Percentiles rank a stretch among this genome's conserved stretches.
Conservation (phyloP, 345 rosid species). For the Isatis tinctoria region DNA sequence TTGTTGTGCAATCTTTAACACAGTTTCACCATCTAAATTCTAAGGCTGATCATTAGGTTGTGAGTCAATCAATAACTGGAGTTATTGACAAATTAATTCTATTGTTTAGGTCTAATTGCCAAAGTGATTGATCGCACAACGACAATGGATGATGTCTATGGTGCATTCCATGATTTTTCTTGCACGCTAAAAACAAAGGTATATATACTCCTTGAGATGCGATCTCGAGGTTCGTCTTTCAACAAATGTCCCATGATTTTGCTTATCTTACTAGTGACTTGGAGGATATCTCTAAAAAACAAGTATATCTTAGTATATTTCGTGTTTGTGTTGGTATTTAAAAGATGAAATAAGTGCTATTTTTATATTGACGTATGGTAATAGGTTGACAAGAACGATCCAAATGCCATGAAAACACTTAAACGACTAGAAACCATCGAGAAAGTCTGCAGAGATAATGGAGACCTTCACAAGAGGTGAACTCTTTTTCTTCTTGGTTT, state of each 20-base stretch:
- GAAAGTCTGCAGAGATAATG: constrained; percentile 59
- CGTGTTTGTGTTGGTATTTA: background rate
- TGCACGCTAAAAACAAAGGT: constrained; percentile 67
- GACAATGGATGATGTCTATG: constrained; percentile 78
- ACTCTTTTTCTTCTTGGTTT: background rate
- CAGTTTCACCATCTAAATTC: background rate
- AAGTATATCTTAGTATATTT: background rate
- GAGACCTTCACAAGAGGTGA: constrained; percentile 53
- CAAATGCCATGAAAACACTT: constrained; percentile 55
- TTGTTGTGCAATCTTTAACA: background rate
- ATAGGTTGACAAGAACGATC: constrained; percentile 67
- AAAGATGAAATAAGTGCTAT: background rate
- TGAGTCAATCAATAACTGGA: background rate
- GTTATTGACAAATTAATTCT: background rate
- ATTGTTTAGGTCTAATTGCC: constrained; percentile 68
- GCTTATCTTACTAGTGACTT: background rate
- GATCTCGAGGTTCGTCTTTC: background rate
- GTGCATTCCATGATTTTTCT: constrained; percentile 67
- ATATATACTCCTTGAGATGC: background rate
- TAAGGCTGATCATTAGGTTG: background rate
- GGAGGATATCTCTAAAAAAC: too few relatives aligned
- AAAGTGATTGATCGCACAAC: constrained; percentile 66
- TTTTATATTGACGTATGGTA: background rate
- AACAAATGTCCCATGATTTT: background rate
- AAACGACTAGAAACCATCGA: constrained; percentile 55